These are phyloP conservation scores for Aulographum hederae DNA, from an alignment of 2,329 filamentous ascomycete genomes.

Conservation along the genomic window DNA sequence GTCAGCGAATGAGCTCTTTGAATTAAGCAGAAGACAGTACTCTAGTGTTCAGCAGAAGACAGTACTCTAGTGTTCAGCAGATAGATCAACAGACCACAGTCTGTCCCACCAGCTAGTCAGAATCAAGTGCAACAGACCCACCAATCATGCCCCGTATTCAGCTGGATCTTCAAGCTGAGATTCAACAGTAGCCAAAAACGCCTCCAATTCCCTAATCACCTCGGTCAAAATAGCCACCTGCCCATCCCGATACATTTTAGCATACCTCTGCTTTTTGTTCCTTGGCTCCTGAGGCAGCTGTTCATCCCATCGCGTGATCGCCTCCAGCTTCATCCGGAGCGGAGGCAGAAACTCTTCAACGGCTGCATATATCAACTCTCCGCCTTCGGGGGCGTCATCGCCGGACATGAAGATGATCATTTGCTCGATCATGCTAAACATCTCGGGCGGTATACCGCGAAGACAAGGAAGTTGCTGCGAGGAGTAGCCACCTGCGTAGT, in stretches of 20 bases:
- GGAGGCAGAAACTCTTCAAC: constrained; percentile 4
- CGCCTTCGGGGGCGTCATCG: neutral
- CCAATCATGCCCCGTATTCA: too few species aligned
- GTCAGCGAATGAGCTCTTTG: too few species aligned
- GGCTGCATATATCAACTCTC: neutral
- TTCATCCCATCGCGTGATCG: constrained; percentile 3
- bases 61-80: too few species aligned
- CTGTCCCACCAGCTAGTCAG: too few species aligned
- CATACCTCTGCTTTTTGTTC: constrained; percentile 21
- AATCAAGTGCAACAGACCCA: too few species aligned
- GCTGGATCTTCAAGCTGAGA: too few species aligned
- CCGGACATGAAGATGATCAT: neutral
- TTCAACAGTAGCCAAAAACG: constrained; percentile 1
- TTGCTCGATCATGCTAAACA: constrained; percentile 14
- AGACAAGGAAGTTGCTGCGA: constrained; percentile 11
- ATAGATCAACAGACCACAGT: too few species aligned
- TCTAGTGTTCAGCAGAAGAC: too few species aligned
- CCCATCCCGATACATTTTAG: constrained; percentile 23
- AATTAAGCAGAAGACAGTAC: too few species aligned
- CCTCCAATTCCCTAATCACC: constrained; percentile 4
- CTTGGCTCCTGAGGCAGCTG: constrained; percentile 10
- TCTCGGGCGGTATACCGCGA: constrained; percentile 15
- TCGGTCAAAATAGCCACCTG: constrained; percentile 11
- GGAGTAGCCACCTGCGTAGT: constrained; percentile 14
- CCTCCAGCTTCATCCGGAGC: constrained; percentile 14